Conservation (phyloP, 2,329 filamentous ascomycete genomes). For the Venturia asperata region DNA sequence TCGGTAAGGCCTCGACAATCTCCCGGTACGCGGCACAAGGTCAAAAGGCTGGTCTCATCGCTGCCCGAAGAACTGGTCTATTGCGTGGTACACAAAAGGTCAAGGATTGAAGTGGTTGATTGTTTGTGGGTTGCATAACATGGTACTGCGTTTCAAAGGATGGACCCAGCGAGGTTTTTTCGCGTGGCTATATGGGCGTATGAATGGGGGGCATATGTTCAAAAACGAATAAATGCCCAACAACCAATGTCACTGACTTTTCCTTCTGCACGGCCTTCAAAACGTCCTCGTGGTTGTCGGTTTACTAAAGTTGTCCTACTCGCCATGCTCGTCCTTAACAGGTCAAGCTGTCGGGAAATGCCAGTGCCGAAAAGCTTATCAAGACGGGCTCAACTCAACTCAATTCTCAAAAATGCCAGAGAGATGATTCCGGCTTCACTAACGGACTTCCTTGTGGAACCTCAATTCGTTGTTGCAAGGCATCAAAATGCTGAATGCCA, state of each 20-base stretch:
- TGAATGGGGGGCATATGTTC: constrained; percentile 15
- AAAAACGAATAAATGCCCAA: constrained; percentile 11
- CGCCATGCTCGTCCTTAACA: no score
- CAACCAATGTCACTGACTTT: constrained; percentile 6
- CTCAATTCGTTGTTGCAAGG: neutral
- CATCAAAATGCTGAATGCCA: neutral
- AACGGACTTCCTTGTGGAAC: no score
- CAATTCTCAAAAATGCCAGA: no score
- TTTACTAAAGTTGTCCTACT: neutral
- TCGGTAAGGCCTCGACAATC: constrained; percentile 99
- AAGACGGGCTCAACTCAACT: no score
- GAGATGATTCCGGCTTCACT: no score
- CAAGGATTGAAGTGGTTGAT: constrained; percentile 59
- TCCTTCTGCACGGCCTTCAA: neutral
- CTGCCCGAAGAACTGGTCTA: constrained; percentile 98
- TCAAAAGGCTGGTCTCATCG: constrained; percentile 99
- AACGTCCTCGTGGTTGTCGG: neutral
- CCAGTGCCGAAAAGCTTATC: no score
- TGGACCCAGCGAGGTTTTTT: constrained; percentile 5
- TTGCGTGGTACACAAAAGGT: constrained; percentile 99
- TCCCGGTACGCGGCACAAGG: constrained; percentile 94
- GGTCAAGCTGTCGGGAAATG: no score
- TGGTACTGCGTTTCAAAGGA: constrained; percentile 10
- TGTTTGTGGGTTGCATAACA: constrained; percentile 16
- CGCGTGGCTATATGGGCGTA: constrained; percentile 13